phyloP scores from a whole-genome alignment of 2,329 filamentous ascomycete species.

The Ceratocystis alfenasii region DNA sequence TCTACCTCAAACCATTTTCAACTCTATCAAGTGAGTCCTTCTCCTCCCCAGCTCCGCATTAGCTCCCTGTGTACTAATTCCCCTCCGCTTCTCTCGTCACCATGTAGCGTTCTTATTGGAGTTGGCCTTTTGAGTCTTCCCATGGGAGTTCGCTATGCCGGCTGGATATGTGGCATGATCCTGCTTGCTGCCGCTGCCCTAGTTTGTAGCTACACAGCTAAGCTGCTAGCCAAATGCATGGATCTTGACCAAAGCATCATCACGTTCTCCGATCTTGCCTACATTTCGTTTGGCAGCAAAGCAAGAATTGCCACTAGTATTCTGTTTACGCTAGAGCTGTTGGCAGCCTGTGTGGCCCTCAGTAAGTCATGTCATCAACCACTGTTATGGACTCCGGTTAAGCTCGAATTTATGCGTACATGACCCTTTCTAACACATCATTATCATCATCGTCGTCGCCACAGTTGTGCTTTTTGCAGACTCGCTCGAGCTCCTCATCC shows the following conservation, averaged over 20 bases:
- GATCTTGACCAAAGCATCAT: constrained; percentile 74
- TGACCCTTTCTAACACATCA: not conserved
- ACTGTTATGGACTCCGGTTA: not conserved
- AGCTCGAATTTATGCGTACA: not conserved
- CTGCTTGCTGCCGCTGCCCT: constrained; percentile 63
- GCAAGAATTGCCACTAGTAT: constrained; percentile 73
- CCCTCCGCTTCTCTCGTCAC: constrained; percentile 13
- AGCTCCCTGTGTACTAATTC: constrained; percentile 13
- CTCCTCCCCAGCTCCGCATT: not conserved
- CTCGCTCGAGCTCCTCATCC: constrained; percentile 67
- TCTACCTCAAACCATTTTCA: constrained; percentile 88
- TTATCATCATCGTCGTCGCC: not conserved
- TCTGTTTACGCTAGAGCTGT: constrained; percentile 75
- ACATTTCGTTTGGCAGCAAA: constrained; percentile 72
- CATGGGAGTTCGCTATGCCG: constrained; percentile 73
- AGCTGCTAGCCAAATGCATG: constrained; percentile 74
- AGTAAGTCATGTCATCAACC: constrained; percentile 19
- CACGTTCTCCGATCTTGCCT: constrained; percentile 89
- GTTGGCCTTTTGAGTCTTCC: constrained; percentile 82
- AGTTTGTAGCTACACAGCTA: constrained; percentile 76
- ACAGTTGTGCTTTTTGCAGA: constrained; percentile 80
- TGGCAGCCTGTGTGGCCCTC: constrained; percentile 79
- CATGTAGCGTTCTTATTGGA: constrained; percentile 60
- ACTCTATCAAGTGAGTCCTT: constrained; percentile 61
- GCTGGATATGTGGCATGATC: constrained; percentile 71